Conservation (phyloP, 768 basidiomycete genomes). For the Infundibulicybe gibba region DNA sequence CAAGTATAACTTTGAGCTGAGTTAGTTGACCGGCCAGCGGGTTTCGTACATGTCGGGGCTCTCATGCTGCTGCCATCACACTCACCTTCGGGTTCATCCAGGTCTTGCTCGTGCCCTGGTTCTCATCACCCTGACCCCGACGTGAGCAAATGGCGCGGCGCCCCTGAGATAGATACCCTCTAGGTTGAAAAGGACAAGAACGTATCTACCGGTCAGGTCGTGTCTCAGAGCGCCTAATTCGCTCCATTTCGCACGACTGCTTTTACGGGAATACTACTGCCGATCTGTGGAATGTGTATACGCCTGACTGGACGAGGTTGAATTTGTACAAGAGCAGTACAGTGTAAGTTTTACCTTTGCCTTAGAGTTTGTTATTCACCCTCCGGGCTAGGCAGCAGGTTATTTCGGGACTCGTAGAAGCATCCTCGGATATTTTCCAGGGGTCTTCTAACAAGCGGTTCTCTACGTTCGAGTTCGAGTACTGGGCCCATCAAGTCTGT, state of each 20-base stretch:
- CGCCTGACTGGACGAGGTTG: constrained; percentile 26
- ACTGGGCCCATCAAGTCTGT: constrained; percentile 54
- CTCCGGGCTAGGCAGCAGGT: no score
- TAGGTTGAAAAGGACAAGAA: constrained; percentile 70
- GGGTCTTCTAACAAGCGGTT: constrained; percentile 49
- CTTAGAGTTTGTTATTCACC: neutral
- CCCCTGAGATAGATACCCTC: constrained; percentile 82
- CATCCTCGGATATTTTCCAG: no score
- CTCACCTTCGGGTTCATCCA: constrained; percentile 16
- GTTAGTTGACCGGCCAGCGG: constrained; percentile 75
- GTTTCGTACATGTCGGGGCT: constrained; percentile 46
- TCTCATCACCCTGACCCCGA: no score
- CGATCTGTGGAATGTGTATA: constrained; percentile 28
- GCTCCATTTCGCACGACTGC: constrained; percentile 49
- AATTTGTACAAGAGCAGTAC: constrained; percentile 49
- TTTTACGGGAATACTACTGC: constrained; percentile 26
- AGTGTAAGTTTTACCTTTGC: constrained; percentile 19
- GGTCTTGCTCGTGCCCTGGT: constrained; percentile 87
- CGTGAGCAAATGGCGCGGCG: constrained; percentile 52
- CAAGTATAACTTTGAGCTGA: no score
- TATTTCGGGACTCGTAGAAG: no score
- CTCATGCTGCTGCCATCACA: no score
- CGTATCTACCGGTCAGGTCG: constrained; percentile 25
- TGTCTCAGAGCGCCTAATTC: constrained; percentile 68
- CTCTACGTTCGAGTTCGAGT: constrained; percentile 70